phyloP scores from a whole-genome alignment of 1,139 yeast species.

The Pichia sp. region DNA sequence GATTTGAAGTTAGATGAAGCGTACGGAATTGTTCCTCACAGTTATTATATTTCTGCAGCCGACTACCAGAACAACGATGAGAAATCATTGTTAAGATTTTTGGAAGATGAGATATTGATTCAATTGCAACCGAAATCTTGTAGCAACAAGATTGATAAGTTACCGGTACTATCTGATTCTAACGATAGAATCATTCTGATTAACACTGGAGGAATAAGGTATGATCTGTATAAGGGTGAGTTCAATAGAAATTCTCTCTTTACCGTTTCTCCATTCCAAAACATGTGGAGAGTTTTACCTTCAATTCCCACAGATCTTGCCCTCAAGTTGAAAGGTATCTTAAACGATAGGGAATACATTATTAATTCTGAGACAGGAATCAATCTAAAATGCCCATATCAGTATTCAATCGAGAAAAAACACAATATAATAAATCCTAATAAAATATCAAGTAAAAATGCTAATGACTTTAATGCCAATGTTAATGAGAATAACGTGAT shows the following conservation, averaged over 20 bases:
- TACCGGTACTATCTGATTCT: constrained; percentile 5
- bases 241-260: constrained; percentile 78
- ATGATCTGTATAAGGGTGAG: constrained; percentile 81
- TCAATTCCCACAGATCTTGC: constrained; percentile 51
- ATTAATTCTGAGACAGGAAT: constrained; percentile 17
- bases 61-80: constrained; percentile 57
- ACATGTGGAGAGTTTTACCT: constrained; percentile 64
- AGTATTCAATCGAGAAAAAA: constrained; percentile 18
- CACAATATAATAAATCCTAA: background rate
- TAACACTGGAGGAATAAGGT: constrained; percentile 87
- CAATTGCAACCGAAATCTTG: constrained; percentile 41
- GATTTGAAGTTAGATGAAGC: constrained; percentile 51
- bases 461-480: background rate
- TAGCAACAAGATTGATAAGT: constrained; percentile 19
- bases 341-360: constrained; percentile 51
- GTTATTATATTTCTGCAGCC: constrained; percentile 66
- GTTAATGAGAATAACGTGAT: background rate
- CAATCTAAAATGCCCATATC: constrained; percentile 26
- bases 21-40: constrained; percentile 62
- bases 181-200: constrained; percentile 59
- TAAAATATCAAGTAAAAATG: background rate
- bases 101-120: constrained; percentile 57
- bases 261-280: constrained; percentile 82
- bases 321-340: constrained; percentile 39
- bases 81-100: constrained; percentile 55